phyloP scores from a whole-genome alignment of 306 rosid genomes.

The Cicer cuneatum region DNA sequence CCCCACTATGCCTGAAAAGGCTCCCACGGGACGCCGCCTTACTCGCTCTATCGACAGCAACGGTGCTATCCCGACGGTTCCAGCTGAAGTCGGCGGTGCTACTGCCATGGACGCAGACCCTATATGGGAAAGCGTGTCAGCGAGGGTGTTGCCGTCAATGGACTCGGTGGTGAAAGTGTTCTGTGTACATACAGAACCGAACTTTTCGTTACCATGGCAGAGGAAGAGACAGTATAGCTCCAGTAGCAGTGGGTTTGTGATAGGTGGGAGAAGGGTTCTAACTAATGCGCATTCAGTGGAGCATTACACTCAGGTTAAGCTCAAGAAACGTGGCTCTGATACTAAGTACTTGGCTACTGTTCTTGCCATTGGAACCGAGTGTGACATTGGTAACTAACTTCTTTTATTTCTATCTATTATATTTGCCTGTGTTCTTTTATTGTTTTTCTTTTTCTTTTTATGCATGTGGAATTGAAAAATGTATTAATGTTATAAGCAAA shows the following conservation, averaged over 20 bases:
- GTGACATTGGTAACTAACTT: conserved; percentile 67
- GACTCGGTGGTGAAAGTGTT: conserved; percentile 95
- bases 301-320: conserved; percentile 92
- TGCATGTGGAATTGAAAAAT: neutral
- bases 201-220: conserved; percentile 98
- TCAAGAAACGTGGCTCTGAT: conserved; percentile 96
- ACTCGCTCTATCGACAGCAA: conserved; percentile 40
- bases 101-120: conserved; percentile 37
- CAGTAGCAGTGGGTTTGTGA: conserved; percentile 93
- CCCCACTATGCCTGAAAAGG: conserved; percentile 54
- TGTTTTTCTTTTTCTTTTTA: neutral
- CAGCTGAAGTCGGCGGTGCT: conserved; percentile 44
- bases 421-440: neutral
- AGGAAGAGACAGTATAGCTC: conserved; percentile 90
- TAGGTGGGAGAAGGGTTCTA: conserved; percentile 78
- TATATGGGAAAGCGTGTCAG: conserved; percentile 52
- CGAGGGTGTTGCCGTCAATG: conserved; percentile 80
- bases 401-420: neutral
- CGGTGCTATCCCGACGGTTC: conserved; percentile 45
- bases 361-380: conserved; percentile 96
- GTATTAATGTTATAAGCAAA: neutral
- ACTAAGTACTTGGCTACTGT: conserved; percentile 94
- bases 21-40: conserved; percentile 50
- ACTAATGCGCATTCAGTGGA: conserved; percentile 97
- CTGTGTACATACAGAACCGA: conserved; percentile 92